Evolutionary conservation across 805 yeast genomes (phyloP), one percentile per base, ranked within the genome.

Genomic region (Starmerella bombicola): DNA sequence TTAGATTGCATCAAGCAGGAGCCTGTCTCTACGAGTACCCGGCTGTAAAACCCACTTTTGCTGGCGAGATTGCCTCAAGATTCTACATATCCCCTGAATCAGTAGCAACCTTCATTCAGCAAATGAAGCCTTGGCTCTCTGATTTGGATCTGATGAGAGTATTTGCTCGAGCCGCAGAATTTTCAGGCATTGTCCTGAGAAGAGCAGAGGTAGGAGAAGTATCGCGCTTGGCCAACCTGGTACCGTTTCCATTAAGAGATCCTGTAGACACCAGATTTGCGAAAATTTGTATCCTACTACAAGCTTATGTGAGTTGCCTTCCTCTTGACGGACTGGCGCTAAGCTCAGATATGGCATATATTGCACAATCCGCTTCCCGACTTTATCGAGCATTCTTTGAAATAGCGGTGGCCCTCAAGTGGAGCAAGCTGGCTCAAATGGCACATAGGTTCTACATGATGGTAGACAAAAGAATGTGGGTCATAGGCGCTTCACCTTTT

Each of bases 311-410:
- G n/a, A 80, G 95, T 1, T 62, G 77, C 28, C 63, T 86, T 19
- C 63, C 67, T 8, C 64, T 91, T 15, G 91, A 80, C 1, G 97
- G 97, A 0, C 82, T 83, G 63, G 95, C 96, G 0, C 61, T 93
- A 45, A 75, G 80, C 70, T 76, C 95, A 0, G 99, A 91, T 63
- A 84, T 86, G 95, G 69, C 83, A 3, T 91, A 82, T 56, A 74
- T 91, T 30, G 80, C 91, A 0, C 97, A 91, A 59, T 83, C 93
- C 30, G 96, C 95, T 1, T 88, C 93, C 3, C 70, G 99, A 55
- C 60, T 91, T 29, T 65, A 86, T 41, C 64, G 96, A 42, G 96
- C 97, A 0, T 70, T 93, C 47, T 76, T 71, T 56, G 95, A 88
- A 55, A 73, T 91, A 25, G 71, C 81, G 8, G 50, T 81, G 34